These are phyloP conservation scores for Babesia sp. DNA, from an alignment of 169 alveolate genomes.

Conservation along the genomic window DNA sequence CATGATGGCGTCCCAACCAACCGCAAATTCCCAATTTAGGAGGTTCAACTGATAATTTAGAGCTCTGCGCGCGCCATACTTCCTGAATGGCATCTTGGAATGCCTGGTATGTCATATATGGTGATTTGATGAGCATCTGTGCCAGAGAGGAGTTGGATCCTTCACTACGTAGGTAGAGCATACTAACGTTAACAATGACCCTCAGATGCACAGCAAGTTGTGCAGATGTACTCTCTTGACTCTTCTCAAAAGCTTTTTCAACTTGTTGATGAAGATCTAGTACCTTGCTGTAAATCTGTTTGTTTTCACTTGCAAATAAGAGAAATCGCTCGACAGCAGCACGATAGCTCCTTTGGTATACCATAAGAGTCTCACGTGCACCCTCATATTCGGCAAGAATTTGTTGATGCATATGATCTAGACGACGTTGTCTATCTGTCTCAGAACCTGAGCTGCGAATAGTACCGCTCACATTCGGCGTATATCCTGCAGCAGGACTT, in stretches of 20 bases:
- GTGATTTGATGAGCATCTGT: constrained; percentile 69
- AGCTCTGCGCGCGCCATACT: constrained; percentile 74
- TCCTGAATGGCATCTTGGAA: constrained; percentile 84
- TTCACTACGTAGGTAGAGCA: constrained; percentile 67
- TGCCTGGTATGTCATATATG: constrained; percentile 80
- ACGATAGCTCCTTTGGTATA: constrained; percentile 45
- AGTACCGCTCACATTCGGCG: constrained; percentile 1
- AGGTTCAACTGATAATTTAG: constrained; percentile 65
- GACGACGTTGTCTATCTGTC: constrained; percentile 27
- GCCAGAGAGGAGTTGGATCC: constrained; percentile 61
- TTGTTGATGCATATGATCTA: constrained; percentile 52
- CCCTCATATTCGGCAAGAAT: constrained; percentile 64
- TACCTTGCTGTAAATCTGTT: constrained; percentile 55
- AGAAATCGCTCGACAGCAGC: constrained; percentile 59
- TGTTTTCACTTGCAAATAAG: constrained; percentile 61
- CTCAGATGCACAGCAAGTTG: constrained; percentile 74
- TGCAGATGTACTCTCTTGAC: constrained; percentile 37
- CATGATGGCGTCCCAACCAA: constrained; percentile 93
- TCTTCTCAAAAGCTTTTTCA: constrained; percentile 39
- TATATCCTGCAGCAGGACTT: not conserved
- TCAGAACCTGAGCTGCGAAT: constrained; percentile 21
- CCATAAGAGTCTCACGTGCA: constrained; percentile 26
- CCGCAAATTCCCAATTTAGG: constrained; percentile 91
- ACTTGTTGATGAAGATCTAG: constrained; percentile 52
- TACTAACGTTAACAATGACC: constrained; percentile 69